Base-by-base conservation (phyloP, 257 asterid species). In the Hygrophila difformis region DNA sequence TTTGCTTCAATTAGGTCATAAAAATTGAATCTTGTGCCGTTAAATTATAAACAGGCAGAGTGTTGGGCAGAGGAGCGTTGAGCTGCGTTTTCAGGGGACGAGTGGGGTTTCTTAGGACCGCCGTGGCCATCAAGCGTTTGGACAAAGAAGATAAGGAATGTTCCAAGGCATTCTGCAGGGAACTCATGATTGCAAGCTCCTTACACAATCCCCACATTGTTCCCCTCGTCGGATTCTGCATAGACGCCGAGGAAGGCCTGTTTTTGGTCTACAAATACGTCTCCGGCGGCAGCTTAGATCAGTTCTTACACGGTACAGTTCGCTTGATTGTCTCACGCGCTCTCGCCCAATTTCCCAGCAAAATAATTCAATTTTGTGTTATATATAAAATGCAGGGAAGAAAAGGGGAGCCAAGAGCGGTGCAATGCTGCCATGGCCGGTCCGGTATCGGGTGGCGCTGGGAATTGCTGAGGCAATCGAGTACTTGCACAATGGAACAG, bases 41-140 rank as follows among this genome's bases (percentile, higher is more conserved):
- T 33, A 33, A 9, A 5, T 33, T 10, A 5, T 10, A 33, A 9
- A 33, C 64, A 82, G 94, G 81, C 37, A 68, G 86, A 73, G 91
- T 82, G 15, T 62, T 82, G 83, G 94, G 94, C 9, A 78, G 86
- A 76, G 94, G 94, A 46, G 91, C 91, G 44, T 51, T 70, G 65
- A 82, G 91, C 69, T 82, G 64, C 66, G 94, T 82, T 13, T 82
- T 78, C 43, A 73, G 79, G 62, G 94, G 91, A 45, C 73, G 74
- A 60, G 62, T 82, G 14, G 86, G 94, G 34, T 43, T 75, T 24
- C 51, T 78, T 58, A 66, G 83, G 18, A 69, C 69, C 14, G 37
- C 72, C 0, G 83, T 82, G 43, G 94, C 94, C 12, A 76, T 82
- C 42, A 82, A 82, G 71, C 57, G 75, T 48, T 60, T 82, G 57